phyloP scores from a whole-genome alignment of 2,329 filamentous ascomycete genomes.

The Ceratocystis cubensis region DNA sequence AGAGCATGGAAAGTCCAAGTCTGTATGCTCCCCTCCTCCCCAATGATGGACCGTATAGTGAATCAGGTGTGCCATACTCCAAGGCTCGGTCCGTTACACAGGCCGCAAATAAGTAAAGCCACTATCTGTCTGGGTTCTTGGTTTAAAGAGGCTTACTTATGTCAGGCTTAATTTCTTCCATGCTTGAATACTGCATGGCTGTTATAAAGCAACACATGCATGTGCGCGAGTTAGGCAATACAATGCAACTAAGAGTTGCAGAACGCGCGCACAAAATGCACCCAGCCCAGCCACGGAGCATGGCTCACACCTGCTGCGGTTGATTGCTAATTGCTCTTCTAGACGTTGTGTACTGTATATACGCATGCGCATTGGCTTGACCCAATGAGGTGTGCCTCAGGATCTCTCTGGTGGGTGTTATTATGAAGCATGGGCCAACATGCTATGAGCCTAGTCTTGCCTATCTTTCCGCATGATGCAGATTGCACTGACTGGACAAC shows the following conservation, averaged over 20 bases:
- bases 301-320: background rate
- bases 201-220: background rate
- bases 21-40: background rate
- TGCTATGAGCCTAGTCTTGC: constrained; percentile 8
- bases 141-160: background rate
- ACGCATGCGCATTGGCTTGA: background rate
- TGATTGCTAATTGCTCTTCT: background rate
- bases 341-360: background rate
- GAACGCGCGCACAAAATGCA: background rate
- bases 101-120: background rate
- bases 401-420: background rate
- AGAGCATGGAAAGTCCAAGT: too few species aligned
- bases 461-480: background rate
- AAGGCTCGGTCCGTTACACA: background rate
- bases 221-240: background rate
- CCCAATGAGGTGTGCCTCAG: background rate
- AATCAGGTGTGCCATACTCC: background rate
- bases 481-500: background rate
- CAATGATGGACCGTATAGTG: background rate
- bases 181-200: background rate
- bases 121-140: background rate
- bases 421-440: background rate
- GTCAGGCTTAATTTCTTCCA: background rate
- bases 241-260: background rate
- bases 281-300: background rate